Base-by-base conservation (phyloP, 1,284 basidiomycete species). In the Malassezia brasiliensis region DNA sequence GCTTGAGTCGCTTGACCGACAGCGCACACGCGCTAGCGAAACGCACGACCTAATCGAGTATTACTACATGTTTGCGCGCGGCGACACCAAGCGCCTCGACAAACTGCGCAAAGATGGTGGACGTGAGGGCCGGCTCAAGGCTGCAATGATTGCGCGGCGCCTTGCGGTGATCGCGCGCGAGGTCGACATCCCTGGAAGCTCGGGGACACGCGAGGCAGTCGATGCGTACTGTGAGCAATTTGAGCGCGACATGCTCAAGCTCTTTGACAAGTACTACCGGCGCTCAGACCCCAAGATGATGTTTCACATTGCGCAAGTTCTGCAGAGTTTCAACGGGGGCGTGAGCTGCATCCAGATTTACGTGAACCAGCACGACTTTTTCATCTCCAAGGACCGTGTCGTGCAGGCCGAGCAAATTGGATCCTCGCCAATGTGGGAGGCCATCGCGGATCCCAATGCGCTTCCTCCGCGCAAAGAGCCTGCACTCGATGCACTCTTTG, bases 271-370 rank as follows among this genome's bases (percentile, higher is more conserved):
- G 35, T 71, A 72, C 69, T 96, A 96, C 77, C 83, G 90, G 50
- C 88, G 89, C 72, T 90, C 91, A 32, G 94, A 99, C 72, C 94
- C 94, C 0, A 91, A 91, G 76, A 89, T 94, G 85, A 99, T 99
- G 94, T 88, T 90, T 77, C 94, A 98, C 73, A 96, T 93, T 70
- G 93, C 94, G 1, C 88, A 91, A 77, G 94, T 90, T 2, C 78
- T 99, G 4, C 82, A 96, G 41, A 93, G 96, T 72, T 99, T 99
- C 79, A 99, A 99, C 67, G 94, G 94, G 3, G 94, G 94, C 10
- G 81, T 86, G 36, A 91, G 89, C 5, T 98, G 93, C 72, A 88
- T 98, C 5, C 91, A 96, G 76, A 89, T 98, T 30, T 99, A 98
- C 72, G 94, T 99, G 60, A 99, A 98, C 69, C 94, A 98, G 76